These are phyloP conservation scores for Benincasa hispida DNA, from an alignment of 306 rosid species.

Conservation along the genomic window DNA sequence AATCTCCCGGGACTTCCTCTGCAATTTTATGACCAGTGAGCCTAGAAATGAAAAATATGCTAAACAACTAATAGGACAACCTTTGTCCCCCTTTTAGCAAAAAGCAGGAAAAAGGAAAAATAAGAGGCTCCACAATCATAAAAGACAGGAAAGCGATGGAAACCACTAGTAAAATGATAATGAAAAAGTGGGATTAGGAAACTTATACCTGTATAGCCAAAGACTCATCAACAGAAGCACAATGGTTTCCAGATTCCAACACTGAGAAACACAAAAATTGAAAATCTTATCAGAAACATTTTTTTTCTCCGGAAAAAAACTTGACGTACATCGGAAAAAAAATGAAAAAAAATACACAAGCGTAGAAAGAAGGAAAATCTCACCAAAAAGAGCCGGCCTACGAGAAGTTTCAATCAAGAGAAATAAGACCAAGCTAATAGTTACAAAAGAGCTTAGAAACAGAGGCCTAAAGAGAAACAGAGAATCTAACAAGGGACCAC, in stretches of 20 bases:
- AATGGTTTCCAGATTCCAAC: constrained; percentile 29
- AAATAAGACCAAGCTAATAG: too few relatives aligned
- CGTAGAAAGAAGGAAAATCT: too few relatives aligned
- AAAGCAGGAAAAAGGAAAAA: background rate
- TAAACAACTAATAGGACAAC: constrained; percentile 13
- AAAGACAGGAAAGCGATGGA: background rate
- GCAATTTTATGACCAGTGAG: constrained; percentile 50
- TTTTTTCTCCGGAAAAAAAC: too few relatives aligned
- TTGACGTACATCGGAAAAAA: too few relatives aligned
- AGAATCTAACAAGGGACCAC: too few relatives aligned
- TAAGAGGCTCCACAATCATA: background rate
- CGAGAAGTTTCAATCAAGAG: too few relatives aligned
- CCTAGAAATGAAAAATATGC: constrained; percentile 13
- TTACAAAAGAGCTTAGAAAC: too few relatives aligned
- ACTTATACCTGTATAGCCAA: constrained; percentile 28
- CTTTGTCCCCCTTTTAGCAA: background rate
- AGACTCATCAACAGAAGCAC: constrained; percentile 21
- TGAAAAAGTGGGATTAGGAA: background rate
- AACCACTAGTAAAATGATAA: background rate
- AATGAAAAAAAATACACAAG: too few relatives aligned
- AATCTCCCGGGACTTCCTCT: constrained; percentile 59
- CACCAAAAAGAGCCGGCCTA: too few relatives aligned
- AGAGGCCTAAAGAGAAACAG: too few relatives aligned
- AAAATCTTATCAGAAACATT: background rate
- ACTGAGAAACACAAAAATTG: constrained; percentile 16